Evolutionary conservation across 345 rosid species (phyloP), one percentile per base, ranked within the genome.

Genomic region (Nasturtium officinale): DNA sequence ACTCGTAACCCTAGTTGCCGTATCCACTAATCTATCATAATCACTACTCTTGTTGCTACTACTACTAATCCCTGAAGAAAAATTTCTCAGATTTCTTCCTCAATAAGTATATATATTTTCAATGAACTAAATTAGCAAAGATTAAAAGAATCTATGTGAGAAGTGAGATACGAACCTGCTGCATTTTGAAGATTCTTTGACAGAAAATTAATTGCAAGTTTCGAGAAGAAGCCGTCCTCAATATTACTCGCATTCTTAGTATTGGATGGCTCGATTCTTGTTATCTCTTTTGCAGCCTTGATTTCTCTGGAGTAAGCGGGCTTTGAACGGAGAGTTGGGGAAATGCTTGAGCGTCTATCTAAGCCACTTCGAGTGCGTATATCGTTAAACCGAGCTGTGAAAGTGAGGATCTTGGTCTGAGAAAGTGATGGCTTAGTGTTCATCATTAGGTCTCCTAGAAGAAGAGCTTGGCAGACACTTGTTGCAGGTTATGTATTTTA

Each of bases 11-110:
- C 80, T 88, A 30, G 42, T 63, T 1, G 92, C 82, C 52, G 92
- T 86, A 81, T 86, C 91, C 47, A 87, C 87, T 86, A 91, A 75
- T 74, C 87, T 79, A 50, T 83, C 90, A 42, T 89, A 91, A 18
- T 87, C 91, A 4, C 59, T 76, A 79, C 75, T 79, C 33, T 30
- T 50, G 66, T 48, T 90, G 48, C 72, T 81, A 26, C 29, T 81
- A 26, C 29, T 35, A 80, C 48, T 42, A 86, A 77, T 47, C 69
- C 73, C 68, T 74, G 11, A 18, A 66, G 30, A 55, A 3, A 45
- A 5, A 0, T 3, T 21, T 12, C 16, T 38, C 30, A 35, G 21
- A 3, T 25, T 21, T 20, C 25, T 26, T 42, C 21, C 52, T 20
- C 57, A 38, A 12, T 5, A 42, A 40, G 32, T 1, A 35, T 38